Base-by-base conservation (phyloP, 495 filamentous ascomycete species). In the Penicillium bovifimosum region DNA sequence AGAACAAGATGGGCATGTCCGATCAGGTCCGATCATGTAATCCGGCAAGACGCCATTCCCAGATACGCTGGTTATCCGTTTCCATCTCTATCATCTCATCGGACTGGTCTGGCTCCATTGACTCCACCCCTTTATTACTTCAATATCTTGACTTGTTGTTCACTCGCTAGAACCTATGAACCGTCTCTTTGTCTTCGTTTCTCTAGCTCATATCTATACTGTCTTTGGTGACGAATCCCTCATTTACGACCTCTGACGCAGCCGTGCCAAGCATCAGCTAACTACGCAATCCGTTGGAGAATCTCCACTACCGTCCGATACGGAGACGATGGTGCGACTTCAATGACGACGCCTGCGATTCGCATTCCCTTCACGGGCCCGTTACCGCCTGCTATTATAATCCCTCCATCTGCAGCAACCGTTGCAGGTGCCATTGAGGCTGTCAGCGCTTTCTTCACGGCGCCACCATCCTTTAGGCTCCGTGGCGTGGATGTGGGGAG, bases 361-460 rank as follows among this genome's bases (percentile, higher is more conserved):
- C 81, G 92, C 62, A 95, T 97, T 61, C 93, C 93, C 55, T 98
- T 90, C 63, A 96, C 88, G 52, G 82, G 85, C 41, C 83, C 86
- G 24, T 75, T 97, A 41, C 87, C 92, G n/a, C 76, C 85, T 10
- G 85, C 92, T 5, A 77, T 75, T 35, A 87, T 91, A 65, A 75
- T 87, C 41, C 93, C 93, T 0, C 58, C 71, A 28, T 82, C 76
- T 46, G 90, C 92, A 18, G 74, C 69, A 32, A 86, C 88, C 1
- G 63, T 86, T 20, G 58, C 79, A 6, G 89, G 88, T 20, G 91
- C 93, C 27, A 75, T 95, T 54, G 78, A 83, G 18, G 90, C 90
- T 11, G 76, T 97, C 26, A 69, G 79, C 10, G 68, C 76, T 33
- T 96, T 98, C 76, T 77, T 97, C 40, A 74, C 76, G 10, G 70